Base-by-base conservation (phyloP, 2,329 filamentous ascomycete genomes). In the Colletotrichum karsti region DNA sequence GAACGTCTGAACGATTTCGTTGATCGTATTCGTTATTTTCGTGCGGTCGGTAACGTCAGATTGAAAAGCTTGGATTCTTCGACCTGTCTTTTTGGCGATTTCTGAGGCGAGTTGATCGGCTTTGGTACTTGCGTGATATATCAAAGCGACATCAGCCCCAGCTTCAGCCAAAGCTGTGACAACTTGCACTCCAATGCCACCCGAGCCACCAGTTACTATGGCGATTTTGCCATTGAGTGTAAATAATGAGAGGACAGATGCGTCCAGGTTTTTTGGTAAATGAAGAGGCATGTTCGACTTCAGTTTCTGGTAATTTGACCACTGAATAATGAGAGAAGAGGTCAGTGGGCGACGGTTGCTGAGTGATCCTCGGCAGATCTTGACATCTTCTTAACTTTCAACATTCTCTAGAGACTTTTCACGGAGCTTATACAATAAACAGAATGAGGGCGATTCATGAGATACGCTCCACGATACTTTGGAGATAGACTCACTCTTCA, bases 151-250 rank as follows among this genome's bases (percentile, higher is more conserved):
- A 18, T 56, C 18, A 8, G 64, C 64, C 13, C 64, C 64, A 20
- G 64, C 64, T 26, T 67, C 64, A 15, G 41, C 51, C 5, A 67
- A 20, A 12, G 15, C 64, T 15, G 8, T 39, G 15, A 57, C 64
- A 3, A 67, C 51, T n/a, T 63, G n/a, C 9, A 67, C 39, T 7
- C 64, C 64, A 39, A 67, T 67, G 18, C 64, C 64, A 18, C 59
- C 15, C 24, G 64, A 54, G n/a, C 60, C 65, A 13, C 65, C 59
- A 18, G 65, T 64, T 4, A 69, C 65, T 18, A 56, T 28, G 13
- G 65, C 65, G 26, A 59, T 33, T 22, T 69, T 69, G 35, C 60
- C 65, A 37, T 53, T n/a, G n/a, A 67, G 24, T 1, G 58, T 57
- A 15, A 67, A 67, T 5, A 30, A 46, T 5, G 20, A 61, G 13